A percentile compares a stretch with the other conserved stretches of the same genome.
Conservation (phyloP, 2,329 filamentous ascomycete genomes). For the Alternaria rosae region DNA sequence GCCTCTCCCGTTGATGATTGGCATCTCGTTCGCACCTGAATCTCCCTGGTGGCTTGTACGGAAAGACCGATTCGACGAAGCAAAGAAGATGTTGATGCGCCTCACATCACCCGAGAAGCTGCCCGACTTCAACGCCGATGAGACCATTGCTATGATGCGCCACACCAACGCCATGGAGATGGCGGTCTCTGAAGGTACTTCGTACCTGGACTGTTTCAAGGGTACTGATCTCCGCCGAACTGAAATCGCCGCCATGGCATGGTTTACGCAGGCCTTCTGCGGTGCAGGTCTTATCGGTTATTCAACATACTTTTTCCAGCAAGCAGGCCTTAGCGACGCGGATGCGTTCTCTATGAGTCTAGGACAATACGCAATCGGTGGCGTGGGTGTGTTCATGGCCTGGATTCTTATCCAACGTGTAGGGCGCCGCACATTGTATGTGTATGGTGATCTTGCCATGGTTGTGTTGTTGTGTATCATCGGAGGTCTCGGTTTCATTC, state of each 20-base stretch:
- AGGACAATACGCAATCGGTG: conserved; percentile 66
- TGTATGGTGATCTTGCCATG: conserved; percentile 67
- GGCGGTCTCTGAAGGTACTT: conserved; percentile 69
- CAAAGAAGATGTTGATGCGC: conserved; percentile 69
- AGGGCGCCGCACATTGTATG: conserved; percentile 77
- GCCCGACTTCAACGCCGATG: conserved; percentile 52
- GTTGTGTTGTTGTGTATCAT: conserved; percentile 77
- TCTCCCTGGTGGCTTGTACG: conserved; percentile 79
- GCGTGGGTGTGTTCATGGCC: conserved; percentile 72
- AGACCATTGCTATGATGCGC: conserved; percentile 86
- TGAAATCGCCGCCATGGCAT: conserved; percentile 67
- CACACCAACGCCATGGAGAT: conserved; percentile 84
- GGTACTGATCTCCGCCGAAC: conserved; percentile 82
- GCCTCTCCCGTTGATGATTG: conserved; percentile 72
- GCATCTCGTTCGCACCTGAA: conserved; percentile 73
- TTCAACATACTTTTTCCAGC: conserved; percentile 58
- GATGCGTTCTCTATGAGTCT: conserved; percentile 56
- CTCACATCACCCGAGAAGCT: conserved; percentile 62
- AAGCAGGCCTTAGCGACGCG: conserved; percentile 54
- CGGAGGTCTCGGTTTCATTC: conserved; percentile 75
- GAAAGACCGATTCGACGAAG: conserved; percentile 68
- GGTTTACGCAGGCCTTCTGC: conserved; percentile 56
- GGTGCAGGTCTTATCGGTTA: conserved; percentile 46
- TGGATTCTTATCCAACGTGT: conserved; percentile 81
- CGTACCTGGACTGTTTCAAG: conserved; percentile 84